Evolutionary conservation across 148 eudicot genomes (phyloP).

Genomic region (Simmondsia chinensis): DNA sequence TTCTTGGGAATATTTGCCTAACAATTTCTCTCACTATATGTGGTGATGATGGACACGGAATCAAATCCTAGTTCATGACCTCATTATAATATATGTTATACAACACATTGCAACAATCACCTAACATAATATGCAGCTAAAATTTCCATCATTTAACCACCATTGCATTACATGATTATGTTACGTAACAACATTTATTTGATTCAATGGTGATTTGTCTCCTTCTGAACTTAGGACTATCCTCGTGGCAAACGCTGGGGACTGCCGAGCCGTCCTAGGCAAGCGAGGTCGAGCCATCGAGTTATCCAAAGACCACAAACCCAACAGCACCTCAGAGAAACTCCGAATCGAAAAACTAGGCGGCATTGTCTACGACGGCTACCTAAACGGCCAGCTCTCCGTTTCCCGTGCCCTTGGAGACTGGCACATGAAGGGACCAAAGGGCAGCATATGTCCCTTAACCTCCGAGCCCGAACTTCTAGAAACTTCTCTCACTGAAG

Average conservation of each 20-base stretch:
- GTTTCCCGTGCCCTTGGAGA: constrained; percentile 90
- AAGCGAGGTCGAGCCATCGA: constrained; percentile 73
- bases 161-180: too few relatives aligned
- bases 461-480: constrained; percentile 79
- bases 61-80: too few relatives aligned
- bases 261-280: constrained; percentile 85
- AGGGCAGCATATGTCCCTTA: constrained; percentile 55
- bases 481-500: constrained; percentile 46
- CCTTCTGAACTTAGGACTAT: constrained; percentile 25
- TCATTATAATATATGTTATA: too few relatives aligned
- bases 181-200: too few relatives aligned
- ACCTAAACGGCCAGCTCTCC: constrained; percentile 72
- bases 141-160: too few relatives aligned
- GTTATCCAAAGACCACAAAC: constrained; percentile 80
- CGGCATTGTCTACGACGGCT: constrained; percentile 77
- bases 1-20: too few relatives aligned
- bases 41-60: too few relatives aligned
- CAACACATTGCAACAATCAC: too few relatives aligned
- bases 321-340: constrained; percentile 52
- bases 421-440: constrained; percentile 86
- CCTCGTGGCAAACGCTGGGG: constrained; percentile 68
- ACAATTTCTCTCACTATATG: too few relatives aligned
- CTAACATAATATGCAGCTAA: too few relatives aligned
- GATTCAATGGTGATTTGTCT: too few relatives aligned
- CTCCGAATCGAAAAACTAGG: constrained; percentile 67